Evolutionary conservation across 192 early-diverging fungal species (phyloP).

Genomic region (Coemansia interrupta): DNA sequence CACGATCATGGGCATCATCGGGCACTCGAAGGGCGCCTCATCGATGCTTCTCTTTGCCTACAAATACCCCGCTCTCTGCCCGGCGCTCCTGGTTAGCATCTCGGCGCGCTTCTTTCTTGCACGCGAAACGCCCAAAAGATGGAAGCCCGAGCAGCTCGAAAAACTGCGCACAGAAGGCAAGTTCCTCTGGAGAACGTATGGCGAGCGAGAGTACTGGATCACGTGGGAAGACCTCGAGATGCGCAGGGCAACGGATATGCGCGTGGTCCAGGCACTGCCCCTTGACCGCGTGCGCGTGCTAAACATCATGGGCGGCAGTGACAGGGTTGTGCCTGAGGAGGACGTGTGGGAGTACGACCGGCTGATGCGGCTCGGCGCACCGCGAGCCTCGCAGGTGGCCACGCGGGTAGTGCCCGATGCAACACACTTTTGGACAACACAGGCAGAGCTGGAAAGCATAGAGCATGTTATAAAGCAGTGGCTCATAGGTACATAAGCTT

Average conservation of each 20-base stretch:
- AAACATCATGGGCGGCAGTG: conserved; percentile 51
- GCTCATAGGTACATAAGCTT: too few relatives aligned
- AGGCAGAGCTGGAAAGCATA: conserved; percentile 5
- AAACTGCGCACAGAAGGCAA: conserved; percentile 35
- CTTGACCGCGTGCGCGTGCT: conserved; percentile 43
- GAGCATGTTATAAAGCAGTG: too few relatives aligned
- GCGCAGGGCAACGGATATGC: conserved; percentile 47
- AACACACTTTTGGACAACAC: conserved; percentile 34
- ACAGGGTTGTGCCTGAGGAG: conserved; percentile 48
- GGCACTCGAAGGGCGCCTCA: conserved; percentile 57
- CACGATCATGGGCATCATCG: conserved; percentile 29
- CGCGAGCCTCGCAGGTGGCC: conserved; percentile 1
- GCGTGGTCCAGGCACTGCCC: conserved; percentile 39
- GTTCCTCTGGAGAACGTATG: conserved; percentile 53
- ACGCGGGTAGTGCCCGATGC: conserved; percentile 32
- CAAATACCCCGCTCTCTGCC: conserved; percentile 37
- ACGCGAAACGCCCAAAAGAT: conserved; percentile 41
- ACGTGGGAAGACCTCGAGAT: conserved; percentile 23
- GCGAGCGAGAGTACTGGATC: conserved; percentile 44
- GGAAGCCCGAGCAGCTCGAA: conserved; percentile 44
- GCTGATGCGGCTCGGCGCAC: conserved; percentile 24
- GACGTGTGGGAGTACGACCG: conserved; percentile 51
- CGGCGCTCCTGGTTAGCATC: conserved; percentile 45
- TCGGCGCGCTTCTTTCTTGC: conserved; percentile 55
- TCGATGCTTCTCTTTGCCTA: conserved; percentile 53